Base-by-base conservation (phyloP, 805 yeast genomes). In the Teunomyces gatunensis region DNA sequence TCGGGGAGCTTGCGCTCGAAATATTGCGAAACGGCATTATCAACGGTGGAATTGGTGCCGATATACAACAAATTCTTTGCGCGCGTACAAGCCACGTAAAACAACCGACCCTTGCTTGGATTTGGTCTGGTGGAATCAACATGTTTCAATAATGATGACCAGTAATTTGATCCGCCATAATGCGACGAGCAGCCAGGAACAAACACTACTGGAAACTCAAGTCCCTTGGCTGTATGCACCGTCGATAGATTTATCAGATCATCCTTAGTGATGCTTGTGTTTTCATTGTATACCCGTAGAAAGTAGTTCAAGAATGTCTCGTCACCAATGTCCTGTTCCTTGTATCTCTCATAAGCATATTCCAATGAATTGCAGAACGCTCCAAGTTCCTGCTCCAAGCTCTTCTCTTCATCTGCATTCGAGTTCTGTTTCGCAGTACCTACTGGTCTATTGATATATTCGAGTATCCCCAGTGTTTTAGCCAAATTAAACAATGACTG, bases 131-230 rank as follows among this genome's bases (percentile, higher is more conserved):
- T n/a, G 6, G 46, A 21, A 11, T 9, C 9, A 3, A 5, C 11
- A 7, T 17, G n/a, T 12, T n/a, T n/a, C 37, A 39, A 27, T 9
- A 35, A 27, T n/a, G 46, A 32, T 17, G 46, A 27, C 49, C 49
- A 25, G 33, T 17, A 17, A 27, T 28, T 17, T 21, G 18, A 18
- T 28, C 9, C 33, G 20, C 28, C 41, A 39, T n/a, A 33, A 25
- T 32, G 30, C 41, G 39, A 44, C 15, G 37, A 33, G n/a, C 48
- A 17, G 36, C 60, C 56, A 44, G 49, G 46, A 43, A 84, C 54
- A 60, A 85, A 85, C 1, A 84, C 89, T 10, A 84, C 70, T 0
- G 90, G 89, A 54, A 81, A 85, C 51, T 86, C 90, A 4, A 85
- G 61, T 0, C 94, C 92, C 54, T 87, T 87, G 1, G 91, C 81